Evolutionary conservation across 371 early-diverging fungal genomes (phyloP).

Genomic region (Mortierella sp.): DNA sequence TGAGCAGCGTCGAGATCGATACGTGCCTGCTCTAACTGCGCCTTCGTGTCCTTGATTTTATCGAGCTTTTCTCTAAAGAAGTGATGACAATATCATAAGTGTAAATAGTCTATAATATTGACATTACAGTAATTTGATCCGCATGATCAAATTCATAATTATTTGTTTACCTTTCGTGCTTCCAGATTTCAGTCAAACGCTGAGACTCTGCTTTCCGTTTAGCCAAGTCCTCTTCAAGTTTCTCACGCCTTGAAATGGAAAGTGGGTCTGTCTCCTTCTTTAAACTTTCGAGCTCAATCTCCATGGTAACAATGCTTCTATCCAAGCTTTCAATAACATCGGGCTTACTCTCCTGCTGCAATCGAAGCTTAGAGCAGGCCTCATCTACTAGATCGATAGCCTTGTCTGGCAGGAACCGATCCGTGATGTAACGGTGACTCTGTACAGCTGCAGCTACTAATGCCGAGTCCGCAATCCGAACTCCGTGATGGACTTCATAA

Average conservation of each 20-base stretch:
- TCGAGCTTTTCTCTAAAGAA: conserved; percentile 67
- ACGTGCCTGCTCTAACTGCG: conserved; percentile 81
- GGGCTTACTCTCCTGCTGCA: conserved; percentile 90
- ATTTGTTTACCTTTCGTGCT: conserved; percentile 66
- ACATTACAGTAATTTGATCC: conserved; percentile 13
- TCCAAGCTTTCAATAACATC: conserved; percentile 81
- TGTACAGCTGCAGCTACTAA: conserved; percentile 84
- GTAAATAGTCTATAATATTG: not conserved
- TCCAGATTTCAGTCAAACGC: conserved; percentile 77
- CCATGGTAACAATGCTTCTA: conserved; percentile 79
- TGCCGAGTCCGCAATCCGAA: conserved; percentile 86
- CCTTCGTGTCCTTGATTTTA: conserved; percentile 78
- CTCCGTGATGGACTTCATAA: conserved; percentile 91
- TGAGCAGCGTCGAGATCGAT: conserved; percentile 83
- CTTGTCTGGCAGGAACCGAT: conserved; percentile 78
- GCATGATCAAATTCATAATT: not conserved
- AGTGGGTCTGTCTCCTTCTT: conserved; percentile 79
- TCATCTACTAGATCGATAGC: conserved; percentile 95
- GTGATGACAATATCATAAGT: not conserved
- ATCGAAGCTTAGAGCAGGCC: conserved; percentile 85
- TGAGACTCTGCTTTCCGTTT: conserved; percentile 74
- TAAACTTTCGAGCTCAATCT: conserved; percentile 81
- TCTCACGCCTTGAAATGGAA: conserved; percentile 78
- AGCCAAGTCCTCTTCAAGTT: conserved; percentile 74
- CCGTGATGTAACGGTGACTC: conserved; percentile 85